These are phyloP conservation scores for Dendrobium huoshanense DNA, from an alignment of 106 monocot species.

Conservation along the genomic window DNA sequence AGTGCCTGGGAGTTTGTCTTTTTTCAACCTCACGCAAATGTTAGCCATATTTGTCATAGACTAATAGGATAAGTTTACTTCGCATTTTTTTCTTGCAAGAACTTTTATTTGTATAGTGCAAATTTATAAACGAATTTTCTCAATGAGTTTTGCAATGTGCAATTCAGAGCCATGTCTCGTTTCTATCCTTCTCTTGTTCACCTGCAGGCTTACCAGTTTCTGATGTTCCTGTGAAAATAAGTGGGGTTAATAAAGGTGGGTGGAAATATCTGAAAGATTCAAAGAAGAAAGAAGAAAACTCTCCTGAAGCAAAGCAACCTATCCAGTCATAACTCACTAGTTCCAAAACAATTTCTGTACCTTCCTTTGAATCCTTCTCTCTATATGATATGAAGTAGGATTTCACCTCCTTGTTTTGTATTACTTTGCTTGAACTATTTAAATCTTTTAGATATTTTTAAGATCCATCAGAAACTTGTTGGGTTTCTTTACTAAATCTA, in stretches of 20 bases:
- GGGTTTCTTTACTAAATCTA: not conserved
- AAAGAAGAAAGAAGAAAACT: not conserved
- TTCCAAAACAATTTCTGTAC: not conserved
- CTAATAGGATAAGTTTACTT: too few species aligned
- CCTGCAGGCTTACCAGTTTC: slow-evolving; percentile 23
- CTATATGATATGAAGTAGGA: not conserved
- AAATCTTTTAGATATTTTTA: not conserved
- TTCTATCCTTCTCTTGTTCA: not conserved
- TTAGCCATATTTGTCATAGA: too few species aligned
- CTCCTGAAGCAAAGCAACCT: slow-evolving; percentile 2
- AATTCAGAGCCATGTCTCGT: not conserved
- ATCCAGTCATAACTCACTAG: not conserved
- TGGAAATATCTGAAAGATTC: slow-evolving; percentile 29
- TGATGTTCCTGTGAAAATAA: slow-evolving; percentile 35
- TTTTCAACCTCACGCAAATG: too few species aligned
- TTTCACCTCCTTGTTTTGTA: not conserved
- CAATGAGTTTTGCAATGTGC: not conserved
- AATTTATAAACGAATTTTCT: not conserved
- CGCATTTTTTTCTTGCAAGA: too few species aligned
- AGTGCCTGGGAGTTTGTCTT: too few species aligned
- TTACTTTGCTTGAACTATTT: not conserved
- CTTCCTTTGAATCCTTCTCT: not conserved
- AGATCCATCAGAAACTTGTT: not conserved
- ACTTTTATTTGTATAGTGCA: not conserved
- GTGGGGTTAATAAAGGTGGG: slow-evolving; percentile 33